These are phyloP conservation scores for Pichia scutulata DNA, from an alignment of 805 yeast species.

Conservation along the genomic window DNA sequence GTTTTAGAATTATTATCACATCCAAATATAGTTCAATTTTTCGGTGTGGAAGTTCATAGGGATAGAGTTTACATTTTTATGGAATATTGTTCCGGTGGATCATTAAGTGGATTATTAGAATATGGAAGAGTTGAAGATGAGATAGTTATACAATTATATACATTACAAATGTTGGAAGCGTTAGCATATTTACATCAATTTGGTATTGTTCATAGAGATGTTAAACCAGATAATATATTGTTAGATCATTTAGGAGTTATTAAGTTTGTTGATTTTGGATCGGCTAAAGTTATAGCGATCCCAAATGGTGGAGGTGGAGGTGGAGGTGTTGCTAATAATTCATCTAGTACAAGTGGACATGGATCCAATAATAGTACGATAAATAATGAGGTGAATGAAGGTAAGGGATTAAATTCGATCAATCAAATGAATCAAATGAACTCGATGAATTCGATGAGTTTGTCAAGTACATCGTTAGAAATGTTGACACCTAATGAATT, in stretches of 20 bases:
- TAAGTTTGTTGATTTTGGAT: slow-evolving; percentile 96
- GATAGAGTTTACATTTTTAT: slow-evolving; percentile 92
- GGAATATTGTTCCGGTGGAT: slow-evolving; percentile 97
- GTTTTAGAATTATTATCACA: slow-evolving; percentile 91
- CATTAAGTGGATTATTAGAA: slow-evolving; percentile 73
- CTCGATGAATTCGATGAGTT: too few relatives aligned
- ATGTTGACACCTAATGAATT: neutral
- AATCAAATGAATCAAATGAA: too few relatives aligned
- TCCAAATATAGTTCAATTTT: slow-evolving; percentile 94
- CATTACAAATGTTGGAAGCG: slow-evolving; percentile 91
- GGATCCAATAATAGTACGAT: neutral
- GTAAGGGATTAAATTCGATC: too few relatives aligned
- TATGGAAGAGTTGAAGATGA: slow-evolving; percentile 96
- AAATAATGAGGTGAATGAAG: neutral
- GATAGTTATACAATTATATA: slow-evolving; percentile 80
- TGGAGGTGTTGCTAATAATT: slow-evolving; percentile 6
- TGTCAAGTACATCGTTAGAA: neutral
- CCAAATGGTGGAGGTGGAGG: slow-evolving; percentile 5
- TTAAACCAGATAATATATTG: slow-evolving; percentile 89
- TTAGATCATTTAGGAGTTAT: slow-evolving; percentile 88
- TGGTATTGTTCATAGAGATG: slow-evolving; percentile 94
- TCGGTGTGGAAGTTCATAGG: slow-evolving; percentile 94
- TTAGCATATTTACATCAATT: slow-evolving; percentile 88
- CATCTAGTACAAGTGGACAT: neutral
- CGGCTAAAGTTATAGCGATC: slow-evolving; percentile 81